These are phyloP conservation scores for Amoebophrya sp. DNA, from an alignment of 169 alveolate genomes.

Conservation along the genomic window DNA sequence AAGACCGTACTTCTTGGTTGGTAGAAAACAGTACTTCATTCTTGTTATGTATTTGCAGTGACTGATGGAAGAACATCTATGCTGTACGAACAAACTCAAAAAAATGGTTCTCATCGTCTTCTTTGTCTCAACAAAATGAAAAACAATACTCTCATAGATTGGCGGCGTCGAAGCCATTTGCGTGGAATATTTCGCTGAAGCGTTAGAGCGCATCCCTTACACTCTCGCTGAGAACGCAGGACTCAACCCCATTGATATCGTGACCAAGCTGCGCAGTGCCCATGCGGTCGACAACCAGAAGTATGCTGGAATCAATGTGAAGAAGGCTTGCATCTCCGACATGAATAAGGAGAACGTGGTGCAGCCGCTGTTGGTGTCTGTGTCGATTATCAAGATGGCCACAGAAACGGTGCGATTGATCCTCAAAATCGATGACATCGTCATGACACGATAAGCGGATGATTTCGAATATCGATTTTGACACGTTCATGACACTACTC, in stretches of 20 bases:
- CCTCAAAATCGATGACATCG: constrained; percentile 95
- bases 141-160: no score
- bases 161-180: constrained; percentile 88
- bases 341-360: constrained; percentile 55
- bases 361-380: constrained; percentile 94
- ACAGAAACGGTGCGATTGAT: constrained; percentile 98
- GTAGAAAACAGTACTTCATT: no score
- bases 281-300: constrained; percentile 70
- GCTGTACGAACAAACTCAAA: no score
- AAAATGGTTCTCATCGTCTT: no score
- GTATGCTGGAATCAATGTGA: constrained; percentile 89
- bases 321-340: constrained; percentile 65
- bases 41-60: no score
- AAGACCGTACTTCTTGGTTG: no score
- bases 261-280: constrained; percentile 84
- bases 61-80: no score
- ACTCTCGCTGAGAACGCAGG: constrained; percentile 99
- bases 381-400: constrained; percentile 89
- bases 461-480: no score
- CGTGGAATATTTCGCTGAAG: constrained; percentile 94
- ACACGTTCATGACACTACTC: no score
- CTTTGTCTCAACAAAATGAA: no score
- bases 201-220: constrained; percentile 96
- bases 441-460: constrained; percentile 53
- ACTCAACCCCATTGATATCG: constrained; percentile 89